Evolutionary conservation across 768 basidiomycete species (phyloP).

Genomic region (Lentinula detonsa): DNA sequence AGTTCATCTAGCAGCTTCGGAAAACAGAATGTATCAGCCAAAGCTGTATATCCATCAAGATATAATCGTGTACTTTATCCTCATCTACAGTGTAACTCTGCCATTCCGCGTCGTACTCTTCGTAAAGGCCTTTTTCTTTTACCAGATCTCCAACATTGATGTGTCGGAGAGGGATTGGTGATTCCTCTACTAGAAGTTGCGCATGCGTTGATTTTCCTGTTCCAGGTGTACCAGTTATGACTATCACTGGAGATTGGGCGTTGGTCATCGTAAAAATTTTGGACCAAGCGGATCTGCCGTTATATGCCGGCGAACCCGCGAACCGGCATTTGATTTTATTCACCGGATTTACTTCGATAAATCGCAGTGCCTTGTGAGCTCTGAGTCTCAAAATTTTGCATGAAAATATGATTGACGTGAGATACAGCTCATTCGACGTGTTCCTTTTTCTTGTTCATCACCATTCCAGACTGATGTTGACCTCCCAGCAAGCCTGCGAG

Average conservation of each 20-base stretch:
- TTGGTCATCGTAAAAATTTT: constrained; percentile 1
- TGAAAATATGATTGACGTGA: constrained; percentile 2
- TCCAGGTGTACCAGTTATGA: constrained; percentile 91
- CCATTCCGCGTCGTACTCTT: constrained; percentile 92
- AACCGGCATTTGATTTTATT: not conserved
- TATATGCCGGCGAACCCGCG: not conserved
- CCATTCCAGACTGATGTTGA: not conserved
- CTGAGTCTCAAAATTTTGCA: not conserved
- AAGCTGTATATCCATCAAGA: not conserved
- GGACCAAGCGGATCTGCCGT: not conserved
- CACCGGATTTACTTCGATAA: not conserved
- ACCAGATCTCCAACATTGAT: constrained; percentile 90
- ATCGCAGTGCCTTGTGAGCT: not conserved
- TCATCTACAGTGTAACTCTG: constrained; percentile 91
- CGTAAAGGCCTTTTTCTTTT: constrained; percentile 76
- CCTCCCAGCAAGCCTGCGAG: constrained; percentile 3
- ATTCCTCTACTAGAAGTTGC: constrained; percentile 69
- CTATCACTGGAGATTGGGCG: constrained; percentile 48
- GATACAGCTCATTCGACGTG: not conserved
- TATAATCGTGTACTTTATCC: constrained; percentile 65
- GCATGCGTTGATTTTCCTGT: constrained; percentile 96
- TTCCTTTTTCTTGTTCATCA: not conserved
- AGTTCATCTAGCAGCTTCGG: constrained; percentile 81
- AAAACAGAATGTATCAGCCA: constrained; percentile 5
- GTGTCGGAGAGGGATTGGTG: constrained; percentile 65